Evolutionary conservation across 495 filamentous ascomycete species (phyloP).

Genomic region (Sabuloglossum arenarium): DNA sequence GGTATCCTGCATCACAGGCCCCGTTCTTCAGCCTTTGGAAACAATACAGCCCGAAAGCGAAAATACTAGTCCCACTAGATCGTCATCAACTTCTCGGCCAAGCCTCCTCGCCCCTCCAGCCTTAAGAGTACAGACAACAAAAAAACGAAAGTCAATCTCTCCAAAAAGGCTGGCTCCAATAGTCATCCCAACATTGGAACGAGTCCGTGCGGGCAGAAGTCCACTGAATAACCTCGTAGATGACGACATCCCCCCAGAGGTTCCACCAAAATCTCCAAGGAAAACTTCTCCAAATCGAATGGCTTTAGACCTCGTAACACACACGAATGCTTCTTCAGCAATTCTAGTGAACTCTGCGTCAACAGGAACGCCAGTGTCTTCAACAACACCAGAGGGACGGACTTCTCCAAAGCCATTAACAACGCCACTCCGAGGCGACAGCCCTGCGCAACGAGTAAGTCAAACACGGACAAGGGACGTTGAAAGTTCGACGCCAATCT

Average conservation of each 20-base stretch:
- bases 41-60: background rate
- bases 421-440: constrained; percentile 5
- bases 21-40: background rate
- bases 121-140: background rate
- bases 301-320: constrained; percentile 7
- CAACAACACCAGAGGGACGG: constrained; percentile 7
- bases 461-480: background rate
- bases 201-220: constrained; percentile 18
- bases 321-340: constrained; percentile 8
- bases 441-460: constrained; percentile 1
- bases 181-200: constrained; percentile 25
- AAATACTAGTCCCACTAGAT: background rate
- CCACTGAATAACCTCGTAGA: constrained; percentile 6
- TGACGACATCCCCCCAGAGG: constrained; percentile 16
- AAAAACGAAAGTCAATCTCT: constrained; percentile 22
- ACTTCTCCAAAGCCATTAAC: constrained; percentile 9
- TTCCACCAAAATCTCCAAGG: constrained; percentile 25
- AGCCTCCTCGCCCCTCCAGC: background rate
- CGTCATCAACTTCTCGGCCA: background rate
- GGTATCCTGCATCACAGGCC: constrained; percentile 6
- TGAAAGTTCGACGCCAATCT: background rate
- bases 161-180: constrained; percentile 28
- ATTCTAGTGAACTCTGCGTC: constrained; percentile 3
- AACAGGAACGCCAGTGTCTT: background rate
- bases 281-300: constrained; percentile 10